A percentile compares a stretch with the other conserved stretches of the same genome.
Conservation (phyloP, 2,329 filamentous ascomycete genomes). For the Fusarium udum region DNA sequence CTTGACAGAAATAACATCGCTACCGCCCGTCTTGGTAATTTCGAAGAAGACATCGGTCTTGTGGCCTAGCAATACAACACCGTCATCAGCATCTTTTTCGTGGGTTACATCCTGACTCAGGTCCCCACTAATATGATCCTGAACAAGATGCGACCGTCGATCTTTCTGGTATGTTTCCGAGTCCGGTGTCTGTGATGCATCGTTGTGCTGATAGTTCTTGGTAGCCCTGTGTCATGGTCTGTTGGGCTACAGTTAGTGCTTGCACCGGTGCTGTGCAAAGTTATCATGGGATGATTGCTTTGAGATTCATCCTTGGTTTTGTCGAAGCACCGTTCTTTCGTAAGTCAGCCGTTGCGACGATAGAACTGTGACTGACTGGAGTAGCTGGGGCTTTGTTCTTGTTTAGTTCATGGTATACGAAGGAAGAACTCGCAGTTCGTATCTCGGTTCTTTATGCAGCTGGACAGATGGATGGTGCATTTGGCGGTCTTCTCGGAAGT, state of each 20-base stretch:
- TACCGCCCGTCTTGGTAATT: conserved; percentile 13
- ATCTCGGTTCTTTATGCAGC: conserved; percentile 75
- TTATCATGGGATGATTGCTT: conserved; percentile 1
- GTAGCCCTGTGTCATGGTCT: conserved; percentile 6
- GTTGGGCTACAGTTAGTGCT: conserved; percentile 41
- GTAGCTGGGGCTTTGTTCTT: conserved; percentile 5
- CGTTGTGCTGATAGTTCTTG: too few relatives aligned
- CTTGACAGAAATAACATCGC: conserved; percentile 26
- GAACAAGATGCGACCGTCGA: conserved; percentile 62
- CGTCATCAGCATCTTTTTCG: conserved; percentile 60
- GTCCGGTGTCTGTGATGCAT: neutral
- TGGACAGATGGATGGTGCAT: conserved; percentile 75
- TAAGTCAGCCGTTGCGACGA: neutral
- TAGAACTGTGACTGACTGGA: neutral
- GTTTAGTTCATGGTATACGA: conserved; percentile 36
- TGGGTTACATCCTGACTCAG: conserved; percentile 61
- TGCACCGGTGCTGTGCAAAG: conserved; percentile 42
- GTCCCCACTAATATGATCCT: conserved; percentile 61
- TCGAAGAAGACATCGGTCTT: conserved; percentile 20
- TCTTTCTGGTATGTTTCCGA: conserved; percentile 43
- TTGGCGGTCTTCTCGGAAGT: conserved; percentile 71
- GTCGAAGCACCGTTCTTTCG: conserved; percentile 14
- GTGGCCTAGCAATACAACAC: conserved; percentile 15
- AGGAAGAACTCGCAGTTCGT: conserved; percentile 72
- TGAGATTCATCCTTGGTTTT: conserved; percentile 15